Percentiles rank a stretch among this genome's conserved stretches.
Conservation (phyloP, 208 protist species). For the Wallacemonas collosoma region DNA sequence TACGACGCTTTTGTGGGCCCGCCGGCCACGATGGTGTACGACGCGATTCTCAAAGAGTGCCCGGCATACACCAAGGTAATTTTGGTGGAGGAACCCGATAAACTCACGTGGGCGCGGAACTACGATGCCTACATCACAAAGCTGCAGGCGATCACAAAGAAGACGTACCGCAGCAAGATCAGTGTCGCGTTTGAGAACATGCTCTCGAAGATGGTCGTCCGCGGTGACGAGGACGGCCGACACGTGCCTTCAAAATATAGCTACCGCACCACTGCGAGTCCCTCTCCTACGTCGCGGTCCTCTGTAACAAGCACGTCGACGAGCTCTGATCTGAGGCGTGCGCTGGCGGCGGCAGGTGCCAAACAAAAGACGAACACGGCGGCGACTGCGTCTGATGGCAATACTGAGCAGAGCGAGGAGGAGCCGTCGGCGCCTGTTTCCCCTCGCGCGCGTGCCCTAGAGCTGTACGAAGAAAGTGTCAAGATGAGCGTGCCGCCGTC, state of each 20-base stretch:
- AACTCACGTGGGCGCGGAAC: constrained; percentile 47
- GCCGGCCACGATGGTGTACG: constrained; percentile 53
- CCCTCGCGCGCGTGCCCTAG: constrained; percentile 43
- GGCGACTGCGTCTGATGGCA: neutral
- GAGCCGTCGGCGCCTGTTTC: neutral
- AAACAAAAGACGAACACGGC: neutral
- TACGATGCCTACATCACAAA: constrained; percentile 39
- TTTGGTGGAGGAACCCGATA: constrained; percentile 66
- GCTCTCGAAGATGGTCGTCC: constrained; percentile 59
- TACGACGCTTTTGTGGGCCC: constrained; percentile 68
- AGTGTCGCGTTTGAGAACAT: constrained; percentile 58
- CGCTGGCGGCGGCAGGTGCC: neutral
- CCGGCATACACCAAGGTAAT: constrained; percentile 80
- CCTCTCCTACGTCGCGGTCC: neutral
- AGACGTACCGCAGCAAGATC: constrained; percentile 25
- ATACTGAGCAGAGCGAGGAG: neutral
- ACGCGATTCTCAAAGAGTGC: constrained; percentile 54
- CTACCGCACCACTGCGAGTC: neutral
- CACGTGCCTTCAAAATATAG: constrained; percentile 13
- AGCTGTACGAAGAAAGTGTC: constrained; percentile 62
- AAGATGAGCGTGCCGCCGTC: constrained; percentile 39
- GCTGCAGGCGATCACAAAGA: constrained; percentile 26
- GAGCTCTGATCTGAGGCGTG: neutral
- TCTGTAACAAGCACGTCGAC: neutral
- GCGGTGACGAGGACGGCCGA: constrained; percentile 16